Conservation (phyloP, 768 basidiomycete species). For the Boletus rubroflammeus region DNA sequence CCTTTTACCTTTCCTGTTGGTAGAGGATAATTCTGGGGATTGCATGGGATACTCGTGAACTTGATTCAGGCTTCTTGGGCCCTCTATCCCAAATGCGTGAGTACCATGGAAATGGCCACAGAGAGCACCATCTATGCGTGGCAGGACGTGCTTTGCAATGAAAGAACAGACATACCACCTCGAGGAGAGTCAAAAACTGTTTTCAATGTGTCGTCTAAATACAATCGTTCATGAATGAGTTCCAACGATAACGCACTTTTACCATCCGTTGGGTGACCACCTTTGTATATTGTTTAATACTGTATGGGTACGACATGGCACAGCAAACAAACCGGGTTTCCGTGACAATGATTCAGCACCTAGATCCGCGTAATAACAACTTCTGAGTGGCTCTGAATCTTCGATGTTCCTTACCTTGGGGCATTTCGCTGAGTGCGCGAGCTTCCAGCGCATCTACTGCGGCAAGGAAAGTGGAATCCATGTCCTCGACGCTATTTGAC, state of each 20-base stretch:
- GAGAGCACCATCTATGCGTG: not conserved
- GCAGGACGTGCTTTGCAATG: not conserved
- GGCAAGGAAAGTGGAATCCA: slow-evolving; percentile 28
- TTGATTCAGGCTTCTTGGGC: not conserved
- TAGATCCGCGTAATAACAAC: not conserved
- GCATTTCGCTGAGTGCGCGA: slow-evolving; percentile 16
- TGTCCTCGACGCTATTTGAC: slow-evolving; percentile 10
- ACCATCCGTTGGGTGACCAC: not conserved
- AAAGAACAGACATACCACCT: slow-evolving; percentile 19
- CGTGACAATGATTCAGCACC: not conserved
- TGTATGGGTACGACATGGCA: not conserved
- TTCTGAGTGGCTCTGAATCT: not conserved
- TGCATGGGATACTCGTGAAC: slow-evolving; percentile 2
- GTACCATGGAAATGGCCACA: not conserved
- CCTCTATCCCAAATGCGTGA: slow-evolving; percentile 10
- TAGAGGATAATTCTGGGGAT: slow-evolving; percentile 2
- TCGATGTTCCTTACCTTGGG: slow-evolving; percentile 8
- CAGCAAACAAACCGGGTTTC: slow-evolving; percentile 6
- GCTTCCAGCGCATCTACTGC: slow-evolving; percentile 49
- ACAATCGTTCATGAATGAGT: not conserved
- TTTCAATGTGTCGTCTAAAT: not conserved
- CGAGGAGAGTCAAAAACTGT: not conserved
- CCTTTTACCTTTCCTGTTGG: slow-evolving; percentile 44
- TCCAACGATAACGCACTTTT: slow-evolving; percentile 8
- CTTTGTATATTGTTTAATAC: slow-evolving; percentile 3